These are phyloP conservation scores for Colletotrichum somersetense DNA, from an alignment of 2,329 filamentous ascomycete genomes.

Conservation along the genomic window DNA sequence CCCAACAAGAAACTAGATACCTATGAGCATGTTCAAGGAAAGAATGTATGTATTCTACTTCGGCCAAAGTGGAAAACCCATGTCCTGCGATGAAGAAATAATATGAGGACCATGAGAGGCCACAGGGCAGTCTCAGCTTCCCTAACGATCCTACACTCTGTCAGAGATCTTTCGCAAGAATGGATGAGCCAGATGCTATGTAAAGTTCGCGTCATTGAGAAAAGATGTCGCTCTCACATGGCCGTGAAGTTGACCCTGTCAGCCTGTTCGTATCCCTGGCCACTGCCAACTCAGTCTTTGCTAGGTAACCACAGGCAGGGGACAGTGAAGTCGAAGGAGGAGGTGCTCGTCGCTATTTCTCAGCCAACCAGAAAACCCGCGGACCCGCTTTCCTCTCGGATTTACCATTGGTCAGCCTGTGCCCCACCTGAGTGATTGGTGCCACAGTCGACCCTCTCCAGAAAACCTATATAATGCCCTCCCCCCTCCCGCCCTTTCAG, in stretches of 20 bases:
- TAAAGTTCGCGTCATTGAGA: not conserved
- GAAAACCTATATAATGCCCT: slow-evolving; percentile 49
- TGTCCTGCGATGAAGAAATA: not conserved
- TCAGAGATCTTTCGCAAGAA: not conserved
- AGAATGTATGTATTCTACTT: too few relatives aligned
- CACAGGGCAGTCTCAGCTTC: not conserved
- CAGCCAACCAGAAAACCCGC: not conserved
- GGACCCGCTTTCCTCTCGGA: not conserved
- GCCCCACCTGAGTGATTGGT: slow-evolving; percentile 29
- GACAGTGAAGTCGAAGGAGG: not conserved
- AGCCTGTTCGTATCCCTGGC: too few relatives aligned
- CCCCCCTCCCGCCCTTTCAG: slow-evolving; percentile 29
- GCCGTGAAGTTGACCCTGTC: not conserved
- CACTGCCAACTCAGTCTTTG: too few relatives aligned
- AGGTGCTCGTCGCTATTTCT: not conserved
- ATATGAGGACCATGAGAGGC: too few relatives aligned
- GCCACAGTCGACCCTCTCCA: not conserved
- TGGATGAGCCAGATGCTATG: not conserved
- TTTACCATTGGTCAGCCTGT: not conserved
- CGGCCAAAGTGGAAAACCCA: not conserved
- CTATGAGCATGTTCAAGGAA: too few relatives aligned
- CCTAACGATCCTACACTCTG: not conserved
- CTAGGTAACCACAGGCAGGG: not conserved
- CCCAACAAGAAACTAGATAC: not conserved
- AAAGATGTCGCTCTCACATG: not conserved